Evolutionary conservation across 208 protist genomes (phyloP).

Genomic region (Trypanosoma cruzi): DNA sequence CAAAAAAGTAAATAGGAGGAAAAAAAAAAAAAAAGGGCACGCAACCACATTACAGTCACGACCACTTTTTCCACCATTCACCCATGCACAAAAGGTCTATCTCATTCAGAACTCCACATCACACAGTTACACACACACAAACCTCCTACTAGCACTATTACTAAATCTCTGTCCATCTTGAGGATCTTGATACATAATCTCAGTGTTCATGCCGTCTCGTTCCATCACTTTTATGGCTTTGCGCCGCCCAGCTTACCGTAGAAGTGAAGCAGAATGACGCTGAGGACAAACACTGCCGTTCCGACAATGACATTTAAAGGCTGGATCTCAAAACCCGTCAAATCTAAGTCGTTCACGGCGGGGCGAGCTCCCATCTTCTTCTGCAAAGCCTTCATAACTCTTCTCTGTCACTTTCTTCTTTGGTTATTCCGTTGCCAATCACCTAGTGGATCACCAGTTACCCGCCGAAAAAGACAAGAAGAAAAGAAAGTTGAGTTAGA

Average conservation of each 20-base stretch:
- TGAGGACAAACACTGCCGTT: conserved; percentile 69
- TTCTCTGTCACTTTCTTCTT: background rate
- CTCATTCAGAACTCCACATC: too few relatives aligned
- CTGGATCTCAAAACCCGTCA: conserved; percentile 69
- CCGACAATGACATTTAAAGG: conserved; percentile 76
- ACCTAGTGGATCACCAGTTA: background rate
- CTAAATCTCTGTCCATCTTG: too few relatives aligned
- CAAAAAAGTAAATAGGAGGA: background rate
- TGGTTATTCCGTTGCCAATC: background rate
- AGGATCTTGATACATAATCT: too few relatives aligned
- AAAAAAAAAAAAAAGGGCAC: conserved; percentile 16
- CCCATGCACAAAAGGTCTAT: background rate
- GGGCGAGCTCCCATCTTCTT: conserved; percentile 35
- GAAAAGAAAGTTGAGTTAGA: conserved; percentile 3
- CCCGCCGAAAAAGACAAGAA: conserved; percentile 2
- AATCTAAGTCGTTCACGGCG: conserved; percentile 68
- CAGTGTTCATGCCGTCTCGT: too few relatives aligned
- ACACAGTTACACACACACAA: conserved; percentile 7
- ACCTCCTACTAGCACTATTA: background rate
- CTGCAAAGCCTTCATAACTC: conserved; percentile 58
- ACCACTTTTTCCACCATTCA: background rate
- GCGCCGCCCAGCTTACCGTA: conserved; percentile 69
- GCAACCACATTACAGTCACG: background rate
- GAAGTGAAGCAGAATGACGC: conserved; percentile 90
- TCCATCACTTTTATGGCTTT: conserved; percentile 18